A percentile compares a stretch with the other conserved stretches of the same genome.
phyloP scores from a whole-genome alignment of 257 asterid genomes.

The Primulina huaijiensis region DNA sequence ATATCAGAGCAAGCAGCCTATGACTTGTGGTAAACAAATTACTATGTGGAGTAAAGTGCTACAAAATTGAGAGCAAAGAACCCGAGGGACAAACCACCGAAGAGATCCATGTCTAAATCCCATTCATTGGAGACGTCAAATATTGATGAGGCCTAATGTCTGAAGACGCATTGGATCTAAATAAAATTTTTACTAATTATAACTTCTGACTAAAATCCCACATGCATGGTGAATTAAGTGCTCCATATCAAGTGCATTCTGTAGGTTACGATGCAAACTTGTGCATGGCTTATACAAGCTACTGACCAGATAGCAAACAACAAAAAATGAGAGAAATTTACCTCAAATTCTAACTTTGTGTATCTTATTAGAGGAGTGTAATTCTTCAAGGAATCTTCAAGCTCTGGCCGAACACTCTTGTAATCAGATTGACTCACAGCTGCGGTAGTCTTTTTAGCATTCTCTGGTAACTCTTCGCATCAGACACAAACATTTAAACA shows the following conservation, averaged over 20 bases:
- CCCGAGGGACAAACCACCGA: not conserved
- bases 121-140: not conserved
- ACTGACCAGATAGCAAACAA: slow-evolving; percentile 8
- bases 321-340: slow-evolving; percentile 29
- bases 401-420: slow-evolving; percentile 35
- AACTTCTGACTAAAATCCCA: no score
- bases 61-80: not conserved
- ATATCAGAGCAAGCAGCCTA: not conserved
- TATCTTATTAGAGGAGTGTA: slow-evolving; percentile 73
- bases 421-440: slow-evolving; percentile 34
- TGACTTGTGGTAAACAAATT: not conserved
- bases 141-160: not conserved
- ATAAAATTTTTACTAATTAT: no score
- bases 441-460: slow-evolving; percentile 30
- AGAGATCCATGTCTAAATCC: not conserved
- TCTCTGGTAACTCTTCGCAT: slow-evolving; percentile 38
- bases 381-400: slow-evolving; percentile 48
- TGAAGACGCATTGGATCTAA: not conserved
- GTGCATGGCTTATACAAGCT: not conserved
- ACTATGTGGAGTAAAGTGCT: not conserved
- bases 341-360: slow-evolving; percentile 83
- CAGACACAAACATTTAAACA: slow-evolving; percentile 21
- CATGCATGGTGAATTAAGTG: no score
- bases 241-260: no score
- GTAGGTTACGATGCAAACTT: not conserved